Percentiles rank a stretch among this genome's conserved stretches.
These are phyloP conservation scores for Periconia sp. DNA, from an alignment of 2,329 filamentous ascomycete species.

Conservation along the genomic window DNA sequence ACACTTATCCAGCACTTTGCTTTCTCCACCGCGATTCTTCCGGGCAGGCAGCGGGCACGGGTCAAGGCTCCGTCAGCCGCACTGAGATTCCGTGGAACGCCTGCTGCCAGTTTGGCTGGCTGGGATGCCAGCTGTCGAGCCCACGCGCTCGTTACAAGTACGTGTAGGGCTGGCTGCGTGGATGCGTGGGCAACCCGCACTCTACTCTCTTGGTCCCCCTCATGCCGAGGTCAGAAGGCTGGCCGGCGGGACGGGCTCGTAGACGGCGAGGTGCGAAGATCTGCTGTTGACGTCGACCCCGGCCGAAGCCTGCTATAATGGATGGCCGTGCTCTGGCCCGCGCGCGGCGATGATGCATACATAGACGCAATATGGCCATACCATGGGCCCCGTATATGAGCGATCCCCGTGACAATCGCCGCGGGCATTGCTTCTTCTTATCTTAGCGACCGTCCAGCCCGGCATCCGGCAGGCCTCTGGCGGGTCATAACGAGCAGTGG, in stretches of 20 bases:
- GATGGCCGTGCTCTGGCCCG: too few relatives aligned
- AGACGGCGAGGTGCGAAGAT: conserved; percentile 24
- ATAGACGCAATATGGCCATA: conserved; percentile 20
- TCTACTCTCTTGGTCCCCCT: too few relatives aligned
- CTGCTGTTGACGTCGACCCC: conserved; percentile 42
- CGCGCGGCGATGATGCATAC: conserved; percentile 29
- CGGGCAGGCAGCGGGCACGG: too few relatives aligned
- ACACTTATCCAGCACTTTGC: conserved; percentile 8
- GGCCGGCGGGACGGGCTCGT: conserved; percentile 21
- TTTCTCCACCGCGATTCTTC: conserved; percentile 18
- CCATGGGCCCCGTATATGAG: conserved; percentile 22
- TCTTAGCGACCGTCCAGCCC: conserved; percentile 17
- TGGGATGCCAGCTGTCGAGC: conserved; percentile 19
- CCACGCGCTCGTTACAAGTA: too few relatives aligned
- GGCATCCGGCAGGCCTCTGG: conserved; percentile 15
- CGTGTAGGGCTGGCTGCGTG: too few relatives aligned
- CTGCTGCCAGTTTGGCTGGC: conserved; percentile 21
- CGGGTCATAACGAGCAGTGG: conserved; percentile 28
- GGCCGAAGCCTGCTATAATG: too few relatives aligned
- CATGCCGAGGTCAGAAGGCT: too few relatives aligned
- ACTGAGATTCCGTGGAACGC: conserved; percentile 15
- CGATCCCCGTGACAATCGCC: conserved; percentile 37
- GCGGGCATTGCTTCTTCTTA: conserved; percentile 23
- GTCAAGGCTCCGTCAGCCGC: conserved; percentile 29
- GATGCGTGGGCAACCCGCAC: too few relatives aligned